Evolutionary conservation across 176 grass and related monocot species (phyloP).

Genomic region (Musa beccarii): DNA sequence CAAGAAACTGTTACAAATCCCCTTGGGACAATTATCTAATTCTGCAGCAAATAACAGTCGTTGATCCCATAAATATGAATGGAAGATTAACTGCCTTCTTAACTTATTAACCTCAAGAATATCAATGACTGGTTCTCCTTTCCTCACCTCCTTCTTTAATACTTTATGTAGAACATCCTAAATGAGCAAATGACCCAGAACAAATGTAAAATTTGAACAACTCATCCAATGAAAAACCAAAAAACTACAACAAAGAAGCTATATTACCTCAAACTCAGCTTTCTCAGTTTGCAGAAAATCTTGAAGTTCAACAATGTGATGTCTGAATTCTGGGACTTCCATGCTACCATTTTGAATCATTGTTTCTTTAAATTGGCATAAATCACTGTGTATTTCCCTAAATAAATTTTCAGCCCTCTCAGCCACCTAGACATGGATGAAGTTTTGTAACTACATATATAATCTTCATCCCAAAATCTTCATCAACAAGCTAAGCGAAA

Average conservation of each 20-base stretch:
- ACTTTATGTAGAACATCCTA: conserved; percentile 66
- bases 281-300: conserved; percentile 62
- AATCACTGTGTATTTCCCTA: conserved; percentile 47
- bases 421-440: conserved; percentile 49
- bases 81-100: conserved; percentile 77
- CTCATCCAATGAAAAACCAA: conserved; percentile 11
- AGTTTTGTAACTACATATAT: conserved; percentile 18
- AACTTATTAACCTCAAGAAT: conserved; percentile 94
- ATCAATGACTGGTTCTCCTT: conserved; percentile 46
- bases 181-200: conserved; percentile 21
- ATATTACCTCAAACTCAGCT: conserved; percentile 58
- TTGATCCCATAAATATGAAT: conserved; percentile 85
- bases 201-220: conserved; percentile 13
- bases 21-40: conserved; percentile 36
- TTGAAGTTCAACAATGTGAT: conserved; percentile 64
- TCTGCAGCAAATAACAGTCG: conserved; percentile 43
- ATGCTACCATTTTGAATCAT: conserved; percentile 10
- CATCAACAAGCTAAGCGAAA: conserved; percentile 8
- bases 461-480: conserved; percentile 10
- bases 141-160: conserved; percentile 58
- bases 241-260: conserved; percentile 22
- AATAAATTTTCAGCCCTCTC: conserved; percentile 53
- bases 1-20: conserved; percentile 19
- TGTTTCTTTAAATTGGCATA: conserved; percentile 45
- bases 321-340: conserved; percentile 23